A percentile compares a stretch with the other conserved stretches of the same genome.
These are phyloP conservation scores for Apiotrichum siamense DNA, from an alignment of 1,284 basidiomycete genomes.

Conservation along the genomic window DNA sequence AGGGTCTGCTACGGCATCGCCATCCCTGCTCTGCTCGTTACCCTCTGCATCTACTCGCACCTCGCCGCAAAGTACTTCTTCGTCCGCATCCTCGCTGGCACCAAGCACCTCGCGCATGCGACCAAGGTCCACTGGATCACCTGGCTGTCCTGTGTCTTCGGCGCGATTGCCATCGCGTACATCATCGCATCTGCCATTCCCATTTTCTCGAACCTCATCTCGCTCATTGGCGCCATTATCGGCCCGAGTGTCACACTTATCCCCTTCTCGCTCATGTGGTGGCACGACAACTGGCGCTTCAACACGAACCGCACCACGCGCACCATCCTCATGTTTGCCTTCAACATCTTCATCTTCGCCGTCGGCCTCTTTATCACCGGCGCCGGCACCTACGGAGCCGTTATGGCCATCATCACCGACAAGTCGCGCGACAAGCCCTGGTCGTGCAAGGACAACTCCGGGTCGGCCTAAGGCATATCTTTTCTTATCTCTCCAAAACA, in stretches of 20 bases:
- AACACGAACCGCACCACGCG: slow-evolving; percentile 1
- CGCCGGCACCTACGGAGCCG: slow-evolving; percentile 33
- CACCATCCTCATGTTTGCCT: slow-evolving; percentile 1
- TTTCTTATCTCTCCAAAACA: background rate
- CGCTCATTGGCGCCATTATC: slow-evolving; percentile 35
- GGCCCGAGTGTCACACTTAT: slow-evolving; percentile 28
- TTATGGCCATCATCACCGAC: slow-evolving; percentile 25
- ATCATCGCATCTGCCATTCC: slow-evolving; percentile 33
- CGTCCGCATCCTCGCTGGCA: slow-evolving; percentile 28
- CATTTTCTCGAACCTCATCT: slow-evolving; percentile 29
- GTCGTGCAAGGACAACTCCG: slow-evolving; percentile 36
- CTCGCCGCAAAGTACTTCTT: slow-evolving; percentile 37
- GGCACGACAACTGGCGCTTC: slow-evolving; percentile 23
- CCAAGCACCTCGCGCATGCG: slow-evolving; percentile 27
- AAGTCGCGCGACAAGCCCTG: slow-evolving; percentile 25
- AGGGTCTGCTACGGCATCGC: slow-evolving; percentile 46
- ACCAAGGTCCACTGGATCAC: slow-evolving; percentile 28
- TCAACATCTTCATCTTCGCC: slow-evolving; percentile 19
- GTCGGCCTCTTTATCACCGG: slow-evolving; percentile 27
- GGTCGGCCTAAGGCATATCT: slow-evolving; percentile 7
- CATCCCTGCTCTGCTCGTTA: slow-evolving; percentile 36
- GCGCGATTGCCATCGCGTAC: slow-evolving; percentile 25
- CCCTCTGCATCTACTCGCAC: slow-evolving; percentile 20
- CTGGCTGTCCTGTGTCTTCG: slow-evolving; percentile 25
- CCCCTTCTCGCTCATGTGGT: slow-evolving; percentile 30